Base-by-base conservation (phyloP, 352 stramenopile species). In the Pythium guiyangense region DNA sequence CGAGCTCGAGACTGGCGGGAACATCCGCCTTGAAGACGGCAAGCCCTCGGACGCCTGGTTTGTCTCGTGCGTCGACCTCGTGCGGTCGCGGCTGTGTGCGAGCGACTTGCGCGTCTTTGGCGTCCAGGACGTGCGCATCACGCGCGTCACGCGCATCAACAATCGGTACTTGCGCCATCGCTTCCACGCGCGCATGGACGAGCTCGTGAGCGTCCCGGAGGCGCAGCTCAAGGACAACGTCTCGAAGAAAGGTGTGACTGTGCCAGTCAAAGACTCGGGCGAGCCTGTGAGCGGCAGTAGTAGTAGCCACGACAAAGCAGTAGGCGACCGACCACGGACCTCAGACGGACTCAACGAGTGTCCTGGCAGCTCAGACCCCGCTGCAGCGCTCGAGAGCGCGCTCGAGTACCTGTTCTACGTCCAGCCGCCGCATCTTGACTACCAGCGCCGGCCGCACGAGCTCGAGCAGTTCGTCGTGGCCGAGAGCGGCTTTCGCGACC, bases 1-100 rank as follows among this genome's bases (percentile, higher is more conserved):
- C 31, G 90, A 97, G 62, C 72, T 97, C 15, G 84, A 97, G 39
- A 97, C 88, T 6, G 90, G 90, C 15, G 90, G 90, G 0, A 97
- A 97, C 49, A 94, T 97, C 50, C 82, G 88, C 0, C 66, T 97
- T 10, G 90, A 97, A 59, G 90, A 97, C 45, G 90, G 88, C 0
- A 91, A 77, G 25, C 68, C 78, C 0, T 69, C 68, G 0, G 88
- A 97, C 48, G 72, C 86, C 5, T 97, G 90, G 88, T 96, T 87
- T 42, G 63, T 63, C 6, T 94, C 82, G 12, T 97, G 86, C 49
- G 74, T 90, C 2, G 86, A 96, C 34, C 62, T 97, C 18, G 59
- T 97, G 22, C 81, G 79, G 5, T 92, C 83, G 4, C 63, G 87
- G 12, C 60, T 96, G 10, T 88, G 83, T 57, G 27, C 73, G 8